Evolutionary conservation across 805 yeast species (phyloP).

Genomic region (Kazachstania africana): DNA sequence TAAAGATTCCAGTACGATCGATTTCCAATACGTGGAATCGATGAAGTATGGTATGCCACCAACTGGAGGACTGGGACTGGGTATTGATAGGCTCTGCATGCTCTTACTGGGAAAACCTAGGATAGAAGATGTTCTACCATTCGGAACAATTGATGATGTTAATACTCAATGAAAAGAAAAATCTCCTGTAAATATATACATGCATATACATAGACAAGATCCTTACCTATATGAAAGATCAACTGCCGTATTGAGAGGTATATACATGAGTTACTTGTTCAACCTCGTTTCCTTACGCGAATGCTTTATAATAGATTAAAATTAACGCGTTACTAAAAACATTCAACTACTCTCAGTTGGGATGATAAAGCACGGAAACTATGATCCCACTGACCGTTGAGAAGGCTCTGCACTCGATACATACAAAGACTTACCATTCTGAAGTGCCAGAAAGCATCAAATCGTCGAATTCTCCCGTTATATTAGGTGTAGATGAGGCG

Average conservation of each 20-base stretch:
- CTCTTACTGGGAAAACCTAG: constrained; percentile 49
- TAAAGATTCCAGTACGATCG: constrained; percentile 51
- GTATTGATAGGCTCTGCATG: constrained; percentile 84
- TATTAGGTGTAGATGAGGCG: constrained; percentile 93
- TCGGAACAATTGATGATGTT: constrained; percentile 67
- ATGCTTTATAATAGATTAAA: too few species aligned
- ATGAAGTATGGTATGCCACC: constrained; percentile 96
- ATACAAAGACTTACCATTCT: constrained; percentile 39
- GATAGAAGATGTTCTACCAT: constrained; percentile 64
- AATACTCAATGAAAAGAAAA: constrained; percentile 12
- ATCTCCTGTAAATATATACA: neutral
- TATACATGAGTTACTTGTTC: too few species aligned
- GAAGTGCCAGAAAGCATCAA: constrained; percentile 31
- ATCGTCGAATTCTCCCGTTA: constrained; percentile 26
- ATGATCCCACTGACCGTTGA: constrained; percentile 27
- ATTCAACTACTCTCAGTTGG: too few species aligned
- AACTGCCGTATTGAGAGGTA: too few species aligned
- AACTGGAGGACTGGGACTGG: constrained; percentile 97
- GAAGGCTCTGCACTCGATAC: constrained; percentile 12
- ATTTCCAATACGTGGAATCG: constrained; percentile 53
- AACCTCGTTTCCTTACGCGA: too few species aligned
- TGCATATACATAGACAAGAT: neutral
- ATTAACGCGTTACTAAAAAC: too few species aligned
- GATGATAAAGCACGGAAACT: too few species aligned
- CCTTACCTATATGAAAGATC: too few species aligned